These are phyloP conservation scores for Microbotryum silenes-acaulis DNA, from an alignment of 1,284 basidiomycete species.

Conservation along the genomic window DNA sequence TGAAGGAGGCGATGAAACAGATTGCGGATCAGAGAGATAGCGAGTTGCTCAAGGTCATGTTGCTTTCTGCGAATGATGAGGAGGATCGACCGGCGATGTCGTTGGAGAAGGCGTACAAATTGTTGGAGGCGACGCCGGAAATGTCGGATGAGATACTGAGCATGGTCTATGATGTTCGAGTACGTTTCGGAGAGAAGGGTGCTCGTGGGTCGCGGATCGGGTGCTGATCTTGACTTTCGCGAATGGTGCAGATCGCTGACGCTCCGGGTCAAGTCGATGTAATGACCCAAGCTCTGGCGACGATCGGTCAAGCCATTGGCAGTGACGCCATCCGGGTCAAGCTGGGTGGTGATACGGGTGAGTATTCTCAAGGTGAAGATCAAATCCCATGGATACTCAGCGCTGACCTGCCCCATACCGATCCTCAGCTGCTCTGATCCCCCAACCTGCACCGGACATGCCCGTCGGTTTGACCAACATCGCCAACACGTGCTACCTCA, in stretches of 20 bases:
- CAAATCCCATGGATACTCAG: no score
- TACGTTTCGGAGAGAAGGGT: constrained; percentile 42
- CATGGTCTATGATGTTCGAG: constrained; percentile 63
- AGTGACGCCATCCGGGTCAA: background rate
- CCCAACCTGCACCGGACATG: constrained; percentile 47
- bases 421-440: background rate
- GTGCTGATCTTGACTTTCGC: constrained; percentile 24
- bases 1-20: constrained; percentile 15
- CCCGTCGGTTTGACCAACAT: constrained; percentile 85
- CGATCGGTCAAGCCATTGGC: no score
- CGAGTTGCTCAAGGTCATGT: constrained; percentile 57
- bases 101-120: constrained; percentile 59
- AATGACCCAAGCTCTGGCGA: no score
- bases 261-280: background rate
- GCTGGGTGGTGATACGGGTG: background rate
- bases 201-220: constrained; percentile 10
- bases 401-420: background rate
- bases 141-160: constrained; percentile 68
- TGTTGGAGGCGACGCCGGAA: constrained; percentile 60
- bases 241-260: constrained; percentile 17
- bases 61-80: constrained; percentile 50
- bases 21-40: constrained; percentile 47
- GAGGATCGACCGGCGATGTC: constrained; percentile 44
- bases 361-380: background rate
- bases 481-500: constrained; percentile 88